phyloP scores from a whole-genome alignment of 2,329 filamentous ascomycete species.

The Cladophialophora exuberans region DNA sequence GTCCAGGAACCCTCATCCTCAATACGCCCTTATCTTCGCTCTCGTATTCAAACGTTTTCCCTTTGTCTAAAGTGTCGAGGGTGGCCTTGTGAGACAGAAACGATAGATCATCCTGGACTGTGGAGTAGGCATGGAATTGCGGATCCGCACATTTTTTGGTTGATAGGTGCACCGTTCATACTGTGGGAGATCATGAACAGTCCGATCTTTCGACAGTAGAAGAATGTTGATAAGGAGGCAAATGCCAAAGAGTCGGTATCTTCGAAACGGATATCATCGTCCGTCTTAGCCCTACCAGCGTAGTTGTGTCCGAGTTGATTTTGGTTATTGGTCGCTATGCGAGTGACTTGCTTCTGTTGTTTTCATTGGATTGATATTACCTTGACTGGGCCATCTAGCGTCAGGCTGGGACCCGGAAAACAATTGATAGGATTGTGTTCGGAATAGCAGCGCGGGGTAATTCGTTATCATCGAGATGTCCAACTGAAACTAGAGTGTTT shows the following conservation, averaged over 20 bases:
- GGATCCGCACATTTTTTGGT: slow-evolving; percentile 6
- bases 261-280: neutral
- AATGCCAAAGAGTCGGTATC: neutral
- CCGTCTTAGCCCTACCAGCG: neutral
- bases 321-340: neutral
- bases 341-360: neutral
- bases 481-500: neutral
- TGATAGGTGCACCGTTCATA: neutral
- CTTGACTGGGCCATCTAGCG: neutral
- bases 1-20: neutral
- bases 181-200: neutral
- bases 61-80: neutral
- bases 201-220: neutral
- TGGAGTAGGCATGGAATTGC: neutral
- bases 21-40: neutral
- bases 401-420: neutral
- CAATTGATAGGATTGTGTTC: neutral
- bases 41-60: neutral
- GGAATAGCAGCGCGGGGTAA: neutral
- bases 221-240: neutral
- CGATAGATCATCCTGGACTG: slow-evolving; percentile 1
- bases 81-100: neutral
- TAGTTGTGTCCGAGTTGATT: neutral
- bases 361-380: neutral
- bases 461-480: slow-evolving; percentile 1